Evolutionary conservation across 768 basidiomycete genomes (phyloP).

Genomic region (Dioszegia aurantiaca): DNA sequence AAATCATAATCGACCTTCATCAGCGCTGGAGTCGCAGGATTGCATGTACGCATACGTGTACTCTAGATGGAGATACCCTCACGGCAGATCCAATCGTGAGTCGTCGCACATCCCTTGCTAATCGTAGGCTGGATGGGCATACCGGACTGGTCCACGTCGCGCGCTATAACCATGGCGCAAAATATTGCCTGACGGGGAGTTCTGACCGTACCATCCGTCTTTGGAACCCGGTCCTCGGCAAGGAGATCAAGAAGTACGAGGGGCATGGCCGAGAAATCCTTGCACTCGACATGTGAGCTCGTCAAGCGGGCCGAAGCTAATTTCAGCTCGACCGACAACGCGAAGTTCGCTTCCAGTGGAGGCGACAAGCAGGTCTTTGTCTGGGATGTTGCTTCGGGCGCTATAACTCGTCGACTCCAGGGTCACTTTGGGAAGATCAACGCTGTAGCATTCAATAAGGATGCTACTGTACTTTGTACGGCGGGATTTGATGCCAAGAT

Average conservation of each 20-base stretch:
- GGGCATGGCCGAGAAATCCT: slow-evolving; percentile 96
- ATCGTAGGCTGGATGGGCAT: slow-evolving; percentile 44
- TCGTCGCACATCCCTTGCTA: not conserved
- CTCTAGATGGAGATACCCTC: slow-evolving; percentile 14
- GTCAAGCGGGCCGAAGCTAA: not conserved
- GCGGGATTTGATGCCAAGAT: slow-evolving; percentile 92
- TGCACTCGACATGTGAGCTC: slow-evolving; percentile 76
- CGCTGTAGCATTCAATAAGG: slow-evolving; percentile 74
- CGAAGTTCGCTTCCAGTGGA: slow-evolving; percentile 86
- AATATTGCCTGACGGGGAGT: slow-evolving; percentile 89
- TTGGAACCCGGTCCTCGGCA: slow-evolving; percentile 82
- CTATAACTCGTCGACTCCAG: slow-evolving; percentile 73
- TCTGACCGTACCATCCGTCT: slow-evolving; percentile 84
- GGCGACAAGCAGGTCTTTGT: slow-evolving; percentile 89
- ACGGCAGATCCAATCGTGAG: slow-evolving; percentile 32
- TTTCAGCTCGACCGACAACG: slow-evolving; percentile 81
- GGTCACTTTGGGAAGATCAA: slow-evolving; percentile 91
- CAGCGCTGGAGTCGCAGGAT: too few relatives aligned
- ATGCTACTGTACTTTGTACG: slow-evolving; percentile 73
- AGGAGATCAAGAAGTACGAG: slow-evolving; percentile 84
- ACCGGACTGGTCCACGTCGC: slow-evolving; percentile 80
- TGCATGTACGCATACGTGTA: slow-evolving; percentile 20
- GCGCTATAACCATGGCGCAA: slow-evolving; percentile 83
- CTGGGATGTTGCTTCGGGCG: slow-evolving; percentile 90
- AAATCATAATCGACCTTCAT: too few relatives aligned